phyloP scores from a whole-genome alignment of 1,284 basidiomycete genomes.

The Clitocybe nebularis region DNA sequence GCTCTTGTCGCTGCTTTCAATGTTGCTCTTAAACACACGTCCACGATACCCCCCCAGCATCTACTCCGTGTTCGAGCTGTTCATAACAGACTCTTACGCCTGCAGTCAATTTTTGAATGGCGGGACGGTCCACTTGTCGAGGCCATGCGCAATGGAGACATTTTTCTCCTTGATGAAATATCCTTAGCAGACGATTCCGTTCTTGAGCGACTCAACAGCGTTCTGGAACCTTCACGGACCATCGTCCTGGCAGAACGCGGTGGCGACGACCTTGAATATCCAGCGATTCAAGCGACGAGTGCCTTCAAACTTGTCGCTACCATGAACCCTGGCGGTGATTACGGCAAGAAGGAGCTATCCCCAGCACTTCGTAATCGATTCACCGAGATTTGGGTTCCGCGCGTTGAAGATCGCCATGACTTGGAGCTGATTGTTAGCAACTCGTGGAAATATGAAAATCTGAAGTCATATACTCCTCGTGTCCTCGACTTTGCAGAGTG shows the following conservation, averaged over 20 bases:
- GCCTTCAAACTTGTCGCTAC: conserved; percentile 93
- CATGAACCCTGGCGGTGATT: conserved; percentile 99
- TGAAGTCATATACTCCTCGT: conserved; percentile 57
- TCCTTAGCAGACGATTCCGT: conserved; percentile 98
- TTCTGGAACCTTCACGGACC: conserved; percentile 86
- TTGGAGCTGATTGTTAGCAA: conserved; percentile 76
- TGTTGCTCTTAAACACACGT: conserved; percentile 29
- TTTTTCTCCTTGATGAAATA: conserved; percentile 95
- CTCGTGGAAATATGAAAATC: conserved; percentile 62
- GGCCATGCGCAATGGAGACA: conserved; percentile 85
- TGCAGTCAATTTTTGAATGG: conserved; percentile 92
- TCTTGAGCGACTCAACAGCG: conserved; percentile 95
- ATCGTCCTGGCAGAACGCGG: conserved; percentile 94
- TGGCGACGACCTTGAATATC: conserved; percentile 68
- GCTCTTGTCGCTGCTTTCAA: conserved; percentile 35
- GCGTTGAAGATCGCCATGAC: conserved; percentile 75
- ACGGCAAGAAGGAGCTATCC: conserved; percentile 98
- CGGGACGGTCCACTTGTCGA: conserved; percentile 91
- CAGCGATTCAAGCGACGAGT: conserved; percentile 60
- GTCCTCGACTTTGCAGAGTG: conserved; percentile 84
- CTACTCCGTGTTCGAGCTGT: conserved; percentile 35
- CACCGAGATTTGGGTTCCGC: conserved; percentile 98
- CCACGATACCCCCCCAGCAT: conserved; percentile 26
- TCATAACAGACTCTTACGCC: conserved; percentile 40
- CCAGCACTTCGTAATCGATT: conserved; percentile 97